Evolutionary conservation across 108 stramenopile genomes (phyloP), one percentile per base, ranked within the genome.

Genomic region (Conticribra guillardii): DNA sequence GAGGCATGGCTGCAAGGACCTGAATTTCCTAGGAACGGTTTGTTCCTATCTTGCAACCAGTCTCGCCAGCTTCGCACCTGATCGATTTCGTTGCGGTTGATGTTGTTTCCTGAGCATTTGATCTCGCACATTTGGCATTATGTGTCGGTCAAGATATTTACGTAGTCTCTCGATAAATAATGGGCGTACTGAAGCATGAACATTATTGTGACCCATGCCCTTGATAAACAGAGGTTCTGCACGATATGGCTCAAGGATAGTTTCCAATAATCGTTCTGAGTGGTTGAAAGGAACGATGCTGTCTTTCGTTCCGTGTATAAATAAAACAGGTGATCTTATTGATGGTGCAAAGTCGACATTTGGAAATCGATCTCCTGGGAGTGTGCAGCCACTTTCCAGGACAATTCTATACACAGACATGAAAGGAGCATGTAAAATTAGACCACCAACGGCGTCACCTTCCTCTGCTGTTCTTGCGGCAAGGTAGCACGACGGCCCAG

Each of bases 371-470:
- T 98, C 97, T 0, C 97, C 97, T 47, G 88, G 89, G 21, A 97
- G 67, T 16, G 97, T 98, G 76, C 93, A 97, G 17, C 97, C 93
- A 48, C 94, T 88, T 45, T 98, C 95, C 31, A 96, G 54, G 7
- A 96, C 95, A 24, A 98, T 95, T 14, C 97, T 82, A 79, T 92
- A 97, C 8, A 97, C 96, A 21, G 93, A 95, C 19, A 95, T 78
- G 71, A 98, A 96, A 30, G 97, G 97, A 37, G 94, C 96, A 70
- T 97, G 97, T n/a, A 98, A 85, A 60, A 98, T 96, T 26, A 98
- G 76, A 19, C 97, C 97, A 49, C 95, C 97, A 15, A 98, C 84
- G 31, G 89, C 86, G 11, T 79, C 74, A 19, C 88, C 92, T 27
- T 86, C 80, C 23, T 71, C 64, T 2, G 97, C 89, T 5, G 92